Evolutionary conservation across 169 alveolate species (phyloP).

Genomic region (Besnoitia besnoiti): DNA sequence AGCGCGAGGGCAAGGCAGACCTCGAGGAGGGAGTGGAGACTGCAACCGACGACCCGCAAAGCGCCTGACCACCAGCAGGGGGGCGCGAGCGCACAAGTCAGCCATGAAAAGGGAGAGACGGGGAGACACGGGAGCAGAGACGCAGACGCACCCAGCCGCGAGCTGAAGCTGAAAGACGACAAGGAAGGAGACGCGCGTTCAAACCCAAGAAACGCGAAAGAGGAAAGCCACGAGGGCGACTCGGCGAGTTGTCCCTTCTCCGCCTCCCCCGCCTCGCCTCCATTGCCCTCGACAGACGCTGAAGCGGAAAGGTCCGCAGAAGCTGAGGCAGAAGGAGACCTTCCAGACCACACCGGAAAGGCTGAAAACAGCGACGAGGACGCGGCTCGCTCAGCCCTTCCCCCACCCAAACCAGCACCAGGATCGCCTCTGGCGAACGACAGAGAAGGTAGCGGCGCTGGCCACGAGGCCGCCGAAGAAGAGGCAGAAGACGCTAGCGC

Average conservation of each 20-base stretch:
- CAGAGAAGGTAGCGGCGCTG: not conserved
- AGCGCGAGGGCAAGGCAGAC: not conserved
- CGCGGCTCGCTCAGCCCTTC: not conserved
- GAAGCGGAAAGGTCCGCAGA: not conserved
- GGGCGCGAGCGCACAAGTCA: no score
- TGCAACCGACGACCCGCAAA: no score
- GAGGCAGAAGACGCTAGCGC: not conserved
- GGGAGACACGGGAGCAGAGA: not conserved
- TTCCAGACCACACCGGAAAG: no score
- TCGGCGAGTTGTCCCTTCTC: no score
- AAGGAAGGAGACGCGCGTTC: conserved; percentile 6
- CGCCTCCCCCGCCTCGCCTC: no score
- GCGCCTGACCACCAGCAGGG: no score
- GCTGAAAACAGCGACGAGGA: no score
- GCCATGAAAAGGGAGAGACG: not conserved
- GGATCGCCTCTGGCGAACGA: not conserved
- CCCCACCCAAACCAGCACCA: not conserved
- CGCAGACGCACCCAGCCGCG: no score
- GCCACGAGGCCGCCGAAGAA: not conserved
- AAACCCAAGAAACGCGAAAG: not conserved
- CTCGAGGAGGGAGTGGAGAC: not conserved
- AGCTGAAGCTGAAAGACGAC: not conserved
- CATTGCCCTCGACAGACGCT: not conserved
- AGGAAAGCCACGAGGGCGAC: not conserved
- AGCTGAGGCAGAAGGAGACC: not conserved